A percentile compares a stretch with the other conserved stretches of the same genome.
Evolutionary conservation across 495 filamentous ascomycete species (phyloP).

Genomic region (Sordaria brevicollis): DNA sequence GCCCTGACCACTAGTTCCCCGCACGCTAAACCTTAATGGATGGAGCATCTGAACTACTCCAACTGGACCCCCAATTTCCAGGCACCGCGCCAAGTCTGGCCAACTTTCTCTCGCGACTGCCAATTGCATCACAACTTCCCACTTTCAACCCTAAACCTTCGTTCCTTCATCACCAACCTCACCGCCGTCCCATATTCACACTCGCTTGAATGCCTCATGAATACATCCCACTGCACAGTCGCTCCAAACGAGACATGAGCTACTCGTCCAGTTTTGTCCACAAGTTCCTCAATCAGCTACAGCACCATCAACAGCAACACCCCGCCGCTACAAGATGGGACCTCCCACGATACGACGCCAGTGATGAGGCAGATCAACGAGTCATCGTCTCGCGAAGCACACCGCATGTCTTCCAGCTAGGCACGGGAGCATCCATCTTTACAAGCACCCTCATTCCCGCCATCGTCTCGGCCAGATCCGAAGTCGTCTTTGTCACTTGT

Average conservation of each 20-base stretch:
- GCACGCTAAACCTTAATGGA: background rate
- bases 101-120: background rate
- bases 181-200: background rate
- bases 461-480: constrained; percentile 43
- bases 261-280: constrained; percentile 9
- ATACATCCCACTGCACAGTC: background rate
- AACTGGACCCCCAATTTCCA: background rate
- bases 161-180: background rate
- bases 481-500: constrained; percentile 65
- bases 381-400: constrained; percentile 34
- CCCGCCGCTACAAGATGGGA: background rate
- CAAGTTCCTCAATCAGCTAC: constrained; percentile 13
- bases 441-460: constrained; percentile 42
- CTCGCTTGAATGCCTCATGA: background rate
- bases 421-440: constrained; percentile 48
- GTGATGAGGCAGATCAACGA: constrained; percentile 19
- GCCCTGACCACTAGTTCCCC: background rate
- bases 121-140: background rate
- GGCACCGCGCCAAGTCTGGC: background rate
- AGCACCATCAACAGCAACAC: background rate
- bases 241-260: constrained; percentile 1
- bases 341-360: constrained; percentile 8
- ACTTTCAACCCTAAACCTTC: background rate
- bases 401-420: constrained; percentile 40
- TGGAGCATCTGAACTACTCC: background rate